phyloP scores from a whole-genome alignment of 495 filamentous ascomycete species.

The Neurospora tetrasperma region DNA sequence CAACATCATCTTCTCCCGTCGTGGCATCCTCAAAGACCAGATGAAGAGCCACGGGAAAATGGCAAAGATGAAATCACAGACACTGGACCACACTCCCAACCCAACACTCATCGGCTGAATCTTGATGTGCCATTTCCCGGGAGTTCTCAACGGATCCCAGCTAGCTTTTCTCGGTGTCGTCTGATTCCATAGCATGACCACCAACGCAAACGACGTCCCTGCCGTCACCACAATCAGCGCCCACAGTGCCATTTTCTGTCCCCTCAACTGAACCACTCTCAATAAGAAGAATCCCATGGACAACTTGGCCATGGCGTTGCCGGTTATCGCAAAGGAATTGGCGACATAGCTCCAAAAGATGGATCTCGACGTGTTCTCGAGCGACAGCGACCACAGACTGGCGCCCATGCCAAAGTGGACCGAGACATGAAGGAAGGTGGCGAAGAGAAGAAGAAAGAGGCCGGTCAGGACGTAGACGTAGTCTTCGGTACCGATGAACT shows the following conservation, averaged over 20 bases:
- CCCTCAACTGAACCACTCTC: constrained; percentile 26
- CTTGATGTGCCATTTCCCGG: constrained; percentile 26
- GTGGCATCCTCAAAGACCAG: constrained; percentile 29
- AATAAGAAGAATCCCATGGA: constrained; percentile 33
- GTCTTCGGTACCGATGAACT: constrained; percentile 29
- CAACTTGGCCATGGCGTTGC: constrained; percentile 31
- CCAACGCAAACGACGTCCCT: constrained; percentile 21
- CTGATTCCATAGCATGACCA: constrained; percentile 30
- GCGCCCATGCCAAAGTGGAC: constrained; percentile 25
- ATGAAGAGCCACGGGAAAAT: constrained; percentile 37
- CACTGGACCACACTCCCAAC: constrained; percentile 30
- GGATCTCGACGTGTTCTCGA: constrained; percentile 24
- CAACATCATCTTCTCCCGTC: constrained; percentile 31
- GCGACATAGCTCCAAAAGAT: constrained; percentile 32
- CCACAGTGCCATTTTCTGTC: constrained; percentile 28
- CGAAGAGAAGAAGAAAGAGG: constrained; percentile 25
- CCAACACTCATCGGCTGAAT: constrained; percentile 31
- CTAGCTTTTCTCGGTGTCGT: constrained; percentile 25
- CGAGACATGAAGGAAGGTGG: constrained; percentile 26
- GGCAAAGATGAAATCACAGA: constrained; percentile 36
- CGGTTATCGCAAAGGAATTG: constrained; percentile 29
- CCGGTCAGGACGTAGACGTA: constrained; percentile 26
- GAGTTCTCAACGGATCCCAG: constrained; percentile 29
- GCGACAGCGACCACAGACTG: constrained; percentile 21
- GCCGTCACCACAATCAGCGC: constrained; percentile 22